Percentiles rank a stretch among this genome's conserved stretches.
Evolutionary conservation across 2,329 filamentous ascomycete species (phyloP).

Genomic region (Colletotrichum plurivorum): DNA sequence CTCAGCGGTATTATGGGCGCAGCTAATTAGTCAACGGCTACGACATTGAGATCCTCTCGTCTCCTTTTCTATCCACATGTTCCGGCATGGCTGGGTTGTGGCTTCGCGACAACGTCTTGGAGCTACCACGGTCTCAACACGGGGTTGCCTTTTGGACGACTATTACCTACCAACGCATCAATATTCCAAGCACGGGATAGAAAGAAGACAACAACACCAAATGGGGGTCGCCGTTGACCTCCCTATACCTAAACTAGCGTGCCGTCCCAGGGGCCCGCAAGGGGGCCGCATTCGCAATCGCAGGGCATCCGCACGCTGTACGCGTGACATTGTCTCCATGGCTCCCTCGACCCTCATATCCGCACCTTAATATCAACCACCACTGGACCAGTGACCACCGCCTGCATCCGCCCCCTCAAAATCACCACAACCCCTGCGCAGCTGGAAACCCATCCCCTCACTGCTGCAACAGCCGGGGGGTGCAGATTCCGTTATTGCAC

Average conservation of each 20-base stretch:
- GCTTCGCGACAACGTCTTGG: too few species aligned
- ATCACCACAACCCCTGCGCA: conserved; percentile 31
- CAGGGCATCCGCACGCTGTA: not conserved
- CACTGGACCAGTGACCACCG: not conserved
- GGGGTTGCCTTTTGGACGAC: too few species aligned
- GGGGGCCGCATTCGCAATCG: conserved; percentile 25
- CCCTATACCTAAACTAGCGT: conserved; percentile 9
- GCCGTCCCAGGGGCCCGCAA: conserved; percentile 6
- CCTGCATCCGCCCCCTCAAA: conserved; percentile 26
- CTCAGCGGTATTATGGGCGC: not conserved
- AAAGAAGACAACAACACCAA: too few species aligned
- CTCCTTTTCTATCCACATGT: conserved; percentile 1
- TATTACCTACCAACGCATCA: too few species aligned
- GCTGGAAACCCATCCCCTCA: conserved; percentile 18
- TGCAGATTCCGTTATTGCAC: conserved; percentile 13
- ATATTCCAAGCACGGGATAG: too few species aligned
- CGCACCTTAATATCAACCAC: conserved; percentile 35
- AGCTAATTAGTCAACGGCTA: conserved; percentile 14
- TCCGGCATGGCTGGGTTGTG: not conserved
- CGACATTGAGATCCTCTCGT: conserved; percentile 3
- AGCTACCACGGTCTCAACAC: too few species aligned
- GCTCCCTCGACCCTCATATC: not conserved
- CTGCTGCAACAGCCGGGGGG: conserved; percentile 16
- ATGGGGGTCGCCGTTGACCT: not conserved
- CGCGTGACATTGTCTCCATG: conserved; percentile 10